phyloP scores from a whole-genome alignment of 1,284 basidiomycete species.

The Leccinum solheimii region DNA sequence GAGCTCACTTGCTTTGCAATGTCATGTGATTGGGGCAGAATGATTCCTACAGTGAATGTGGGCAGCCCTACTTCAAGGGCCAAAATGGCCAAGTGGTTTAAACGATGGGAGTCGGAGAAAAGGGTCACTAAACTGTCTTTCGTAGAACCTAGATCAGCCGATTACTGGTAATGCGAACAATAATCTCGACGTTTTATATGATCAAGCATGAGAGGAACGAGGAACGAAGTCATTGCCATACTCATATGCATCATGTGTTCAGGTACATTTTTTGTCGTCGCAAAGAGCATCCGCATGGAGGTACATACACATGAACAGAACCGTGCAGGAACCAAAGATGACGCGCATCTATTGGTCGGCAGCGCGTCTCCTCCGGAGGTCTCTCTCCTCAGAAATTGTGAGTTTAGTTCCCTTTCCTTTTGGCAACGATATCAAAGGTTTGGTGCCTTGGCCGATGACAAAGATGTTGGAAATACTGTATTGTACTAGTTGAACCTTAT shows the following conservation, averaged over 20 bases:
- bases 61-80: constrained; percentile 74
- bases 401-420: constrained; percentile 98
- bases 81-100: constrained; percentile 88
- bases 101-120: constrained; percentile 83
- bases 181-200: too few relatives aligned
- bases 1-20: constrained; percentile 94
- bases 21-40: constrained; percentile 75
- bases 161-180: constrained; percentile 60
- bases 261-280: constrained; percentile 27
- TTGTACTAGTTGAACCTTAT: constrained; percentile 6
- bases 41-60: constrained; percentile 97
- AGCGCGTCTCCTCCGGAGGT: constrained; percentile 72
- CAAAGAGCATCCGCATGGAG: constrained; percentile 15
- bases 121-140: constrained; percentile 51
- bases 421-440: constrained; percentile 97
- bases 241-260: constrained; percentile 20
- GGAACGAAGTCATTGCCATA: neutral
- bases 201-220: neutral
- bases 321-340: constrained; percentile 24
- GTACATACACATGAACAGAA: constrained; percentile 28
- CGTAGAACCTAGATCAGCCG: constrained; percentile 60
- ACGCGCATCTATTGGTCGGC: constrained; percentile 52
- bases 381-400: constrained; percentile 85
- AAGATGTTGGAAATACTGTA: constrained; percentile 93
- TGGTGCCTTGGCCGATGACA: constrained; percentile 93